phyloP scores from a whole-genome alignment of 352 stramenopile species.

The Globisporangium parvum region DNA sequence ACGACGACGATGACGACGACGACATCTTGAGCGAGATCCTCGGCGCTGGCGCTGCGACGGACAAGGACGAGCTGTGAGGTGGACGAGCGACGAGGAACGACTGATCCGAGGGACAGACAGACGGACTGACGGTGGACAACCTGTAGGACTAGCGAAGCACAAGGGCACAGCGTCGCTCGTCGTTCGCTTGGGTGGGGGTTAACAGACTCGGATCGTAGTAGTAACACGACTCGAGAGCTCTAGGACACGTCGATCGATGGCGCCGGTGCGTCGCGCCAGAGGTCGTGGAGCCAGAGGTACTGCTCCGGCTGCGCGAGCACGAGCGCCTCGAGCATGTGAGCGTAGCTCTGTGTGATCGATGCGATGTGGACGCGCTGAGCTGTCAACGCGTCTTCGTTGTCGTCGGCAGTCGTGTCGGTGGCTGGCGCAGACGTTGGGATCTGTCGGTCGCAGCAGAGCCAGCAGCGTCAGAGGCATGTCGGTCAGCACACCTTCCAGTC shows the following conservation, averaged over 20 bases:
- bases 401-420: background rate
- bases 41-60: conserved; percentile 25
- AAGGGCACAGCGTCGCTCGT: too few relatives aligned
- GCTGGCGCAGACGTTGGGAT: background rate
- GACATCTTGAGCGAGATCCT: conserved; percentile 87
- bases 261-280: conserved; percentile 26
- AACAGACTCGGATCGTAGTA: background rate
- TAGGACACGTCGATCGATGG: too few relatives aligned
- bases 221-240: background rate
- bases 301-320: conserved; percentile 27
- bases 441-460: background rate
- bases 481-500: too few relatives aligned
- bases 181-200: too few relatives aligned
- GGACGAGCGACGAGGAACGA: background rate
- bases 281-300: conserved; percentile 55
- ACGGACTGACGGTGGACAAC: background rate
- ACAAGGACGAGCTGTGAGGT: conserved; percentile 78
- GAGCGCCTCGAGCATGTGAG: conserved; percentile 25
- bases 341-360: conserved; percentile 33
- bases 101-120: background rate
- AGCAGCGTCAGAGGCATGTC: background rate
- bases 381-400: background rate
- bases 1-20: conserved; percentile 80
- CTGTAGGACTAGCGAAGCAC: background rate
- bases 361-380: conserved; percentile 1